phyloP scores from a whole-genome alignment of 2,329 filamentous ascomycete genomes.

The Colletotrichum endophyticum region DNA sequence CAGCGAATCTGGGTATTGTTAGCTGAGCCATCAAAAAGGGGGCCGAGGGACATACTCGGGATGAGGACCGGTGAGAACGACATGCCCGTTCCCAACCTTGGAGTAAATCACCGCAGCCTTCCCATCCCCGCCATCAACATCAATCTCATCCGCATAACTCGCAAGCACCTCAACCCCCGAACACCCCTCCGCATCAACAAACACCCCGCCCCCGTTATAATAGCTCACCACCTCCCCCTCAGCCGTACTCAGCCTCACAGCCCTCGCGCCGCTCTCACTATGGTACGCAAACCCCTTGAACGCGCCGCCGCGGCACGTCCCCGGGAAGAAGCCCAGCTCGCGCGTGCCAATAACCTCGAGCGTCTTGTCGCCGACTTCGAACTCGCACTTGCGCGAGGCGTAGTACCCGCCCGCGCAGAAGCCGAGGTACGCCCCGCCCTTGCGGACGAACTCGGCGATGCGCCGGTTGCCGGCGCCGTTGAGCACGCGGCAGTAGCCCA shows the following conservation, averaged over 20 bases:
- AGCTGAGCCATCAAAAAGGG: neutral
- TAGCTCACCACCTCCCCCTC: slow-evolving; percentile 70
- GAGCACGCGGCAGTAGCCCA: slow-evolving; percentile 86
- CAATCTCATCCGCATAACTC: slow-evolving; percentile 74
- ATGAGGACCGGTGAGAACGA: slow-evolving; percentile 85
- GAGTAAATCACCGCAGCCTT: slow-evolving; percentile 84
- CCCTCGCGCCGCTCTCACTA: slow-evolving; percentile 83
- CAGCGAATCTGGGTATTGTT: slow-evolving; percentile 71
- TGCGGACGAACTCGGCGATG: slow-evolving; percentile 84
- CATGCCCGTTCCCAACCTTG: slow-evolving; percentile 80
- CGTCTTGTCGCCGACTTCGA: slow-evolving; percentile 76
- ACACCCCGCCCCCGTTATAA: slow-evolving; percentile 94
- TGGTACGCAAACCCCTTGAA: slow-evolving; percentile 91
- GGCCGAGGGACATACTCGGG: slow-evolving; percentile 71
- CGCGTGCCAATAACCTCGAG: slow-evolving; percentile 86
- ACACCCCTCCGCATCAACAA: slow-evolving; percentile 76
- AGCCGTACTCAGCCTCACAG: slow-evolving; percentile 69
- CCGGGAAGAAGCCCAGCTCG: slow-evolving; percentile 89
- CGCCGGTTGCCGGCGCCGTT: slow-evolving; percentile 87
- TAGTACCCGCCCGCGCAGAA: slow-evolving; percentile 97
- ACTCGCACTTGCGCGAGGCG: slow-evolving; percentile 81
- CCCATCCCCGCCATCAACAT: slow-evolving; percentile 76
- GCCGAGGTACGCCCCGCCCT: slow-evolving; percentile 85
- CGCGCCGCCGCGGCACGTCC: slow-evolving; percentile 82
- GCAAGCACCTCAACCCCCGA: slow-evolving; percentile 81